phyloP scores from a whole-genome alignment of 208 protist genomes.

The Wallacemonas rigidus region DNA sequence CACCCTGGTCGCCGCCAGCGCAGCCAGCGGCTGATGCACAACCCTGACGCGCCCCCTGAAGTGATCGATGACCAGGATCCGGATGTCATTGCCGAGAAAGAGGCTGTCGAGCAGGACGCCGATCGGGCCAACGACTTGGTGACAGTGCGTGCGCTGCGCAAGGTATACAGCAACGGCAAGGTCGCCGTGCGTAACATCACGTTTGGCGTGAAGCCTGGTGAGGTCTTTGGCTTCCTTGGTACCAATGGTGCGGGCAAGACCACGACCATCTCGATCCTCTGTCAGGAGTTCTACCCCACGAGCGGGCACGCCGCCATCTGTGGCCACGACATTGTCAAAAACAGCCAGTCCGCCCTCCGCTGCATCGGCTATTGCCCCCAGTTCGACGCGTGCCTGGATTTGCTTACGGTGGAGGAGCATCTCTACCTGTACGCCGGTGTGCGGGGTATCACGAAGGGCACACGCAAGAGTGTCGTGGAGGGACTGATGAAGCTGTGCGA shows the following conservation, averaged over 20 bases:
- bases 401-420: slow-evolving; percentile 92
- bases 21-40: slow-evolving; percentile 33
- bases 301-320: slow-evolving; percentile 54
- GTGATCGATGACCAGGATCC: slow-evolving; percentile 35
- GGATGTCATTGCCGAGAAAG: slow-evolving; percentile 41
- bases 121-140: slow-evolving; percentile 46
- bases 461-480: slow-evolving; percentile 27
- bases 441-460: slow-evolving; percentile 30
- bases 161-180: slow-evolving; percentile 68
- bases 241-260: slow-evolving; percentile 92
- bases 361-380: slow-evolving; percentile 94
- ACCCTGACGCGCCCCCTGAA: slow-evolving; percentile 34
- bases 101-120: slow-evolving; percentile 23
- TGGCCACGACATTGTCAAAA: slow-evolving; percentile 44
- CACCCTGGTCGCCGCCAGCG: slow-evolving; percentile 48
- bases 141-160: slow-evolving; percentile 53
- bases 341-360: slow-evolving; percentile 37
- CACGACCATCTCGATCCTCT: slow-evolving; percentile 81
- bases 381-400: slow-evolving; percentile 87
- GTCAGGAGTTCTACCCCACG: slow-evolving; percentile 68
- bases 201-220: slow-evolving; percentile 65
- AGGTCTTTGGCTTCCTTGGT: slow-evolving; percentile 88
- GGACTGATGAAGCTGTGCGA: slow-evolving; percentile 46
- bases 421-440: slow-evolving; percentile 81
- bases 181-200: slow-evolving; percentile 72